phyloP scores from a whole-genome alignment of 2,329 filamentous ascomycete genomes.

The Ophiognomonia clavigignenti-juglandacearum region DNA sequence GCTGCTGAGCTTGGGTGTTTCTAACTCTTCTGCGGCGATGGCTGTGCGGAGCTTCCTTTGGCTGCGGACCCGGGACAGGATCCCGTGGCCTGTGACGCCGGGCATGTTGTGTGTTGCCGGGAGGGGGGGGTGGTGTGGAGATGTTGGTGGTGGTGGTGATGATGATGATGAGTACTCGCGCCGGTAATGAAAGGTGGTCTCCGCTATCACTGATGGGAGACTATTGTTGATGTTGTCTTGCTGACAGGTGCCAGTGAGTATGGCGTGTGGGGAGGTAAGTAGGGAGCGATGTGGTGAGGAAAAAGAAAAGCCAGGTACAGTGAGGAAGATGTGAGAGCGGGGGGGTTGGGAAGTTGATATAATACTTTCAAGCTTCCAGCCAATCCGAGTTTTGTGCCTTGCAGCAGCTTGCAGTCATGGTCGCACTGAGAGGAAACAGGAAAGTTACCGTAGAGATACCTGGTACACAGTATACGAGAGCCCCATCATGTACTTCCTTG shows the following conservation, averaged over 20 bases:
- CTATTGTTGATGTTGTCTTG: neutral
- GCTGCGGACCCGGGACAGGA: conserved; percentile 12
- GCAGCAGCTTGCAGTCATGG: too few species aligned
- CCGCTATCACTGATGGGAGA: conserved; percentile 9
- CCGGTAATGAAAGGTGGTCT: conserved; percentile 3
- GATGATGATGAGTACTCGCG: neutral
- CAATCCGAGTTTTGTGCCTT: conserved; percentile 17
- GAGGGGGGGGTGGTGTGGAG: too few species aligned
- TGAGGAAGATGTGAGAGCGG: neutral
- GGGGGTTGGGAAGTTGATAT: conserved; percentile 16
- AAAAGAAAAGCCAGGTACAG: neutral
- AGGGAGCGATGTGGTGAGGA: conserved; percentile 2
- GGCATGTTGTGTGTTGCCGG: conserved; percentile 12
- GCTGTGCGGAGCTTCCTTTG: conserved; percentile 14
- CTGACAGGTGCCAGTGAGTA: neutral
- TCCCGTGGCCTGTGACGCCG: conserved; percentile 10
- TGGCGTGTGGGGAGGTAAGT: neutral
- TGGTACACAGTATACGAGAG: neutral
- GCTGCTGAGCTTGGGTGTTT: neutral
- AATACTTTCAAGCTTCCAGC: conserved; percentile 11
- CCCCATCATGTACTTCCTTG: neutral
- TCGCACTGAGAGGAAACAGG: too few species aligned
- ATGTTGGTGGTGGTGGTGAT: neutral
- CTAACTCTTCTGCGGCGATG: conserved; percentile 8
- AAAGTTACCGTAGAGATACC: conserved; percentile 1